Evolutionary conservation across 345 rosid genomes (phyloP), one percentile per base, ranked within the genome.

Genomic region (Syzygium aqueum): DNA sequence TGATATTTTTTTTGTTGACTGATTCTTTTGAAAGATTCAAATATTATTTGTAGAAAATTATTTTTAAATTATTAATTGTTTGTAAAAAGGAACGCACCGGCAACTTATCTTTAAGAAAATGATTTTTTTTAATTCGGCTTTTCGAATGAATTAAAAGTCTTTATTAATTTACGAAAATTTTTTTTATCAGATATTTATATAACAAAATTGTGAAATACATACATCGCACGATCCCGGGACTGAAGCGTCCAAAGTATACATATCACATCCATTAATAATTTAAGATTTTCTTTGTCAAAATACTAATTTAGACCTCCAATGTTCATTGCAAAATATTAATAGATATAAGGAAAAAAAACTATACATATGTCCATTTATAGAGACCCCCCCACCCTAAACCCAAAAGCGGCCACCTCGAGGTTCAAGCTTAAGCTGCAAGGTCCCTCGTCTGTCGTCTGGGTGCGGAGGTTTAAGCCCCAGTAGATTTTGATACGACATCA

Each of bases 61-160:
- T 17, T 33, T 73, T 33, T 73, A 33, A 11, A 9, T 73, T 23
- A 19, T 37, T 1, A 19, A 37, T 37, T 37, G 5, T 33, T 19
- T 1, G 2, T 10, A 12, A 37, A 33, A 11, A 11, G 11, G 14
- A 33, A 73, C 22, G 5, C 21, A 1, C 25, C 1, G 21, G 0
- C 3, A 5, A 67, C 17, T 33, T 67, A 6, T 61, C 30, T 6
- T n/a, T n/a, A n/a, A 61, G 46, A 3, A 61, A n/a, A 61, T 61
- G 37, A 0, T 33, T 8, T 67, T 67, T 0, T 17, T 17, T 11
- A 33, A 67, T 33, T 73, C 14, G 2, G 37, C 49, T 73, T 67
- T 33, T 33, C 13, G 0, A 33, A 19, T 0, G 4, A 33, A 19
- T 73, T 5, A 33, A 33, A 73, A 73, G 49, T 17, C 13, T 73